Conservation (phyloP, 371 early-diverging fungal species). For the Gilbertella persicaria region DNA sequence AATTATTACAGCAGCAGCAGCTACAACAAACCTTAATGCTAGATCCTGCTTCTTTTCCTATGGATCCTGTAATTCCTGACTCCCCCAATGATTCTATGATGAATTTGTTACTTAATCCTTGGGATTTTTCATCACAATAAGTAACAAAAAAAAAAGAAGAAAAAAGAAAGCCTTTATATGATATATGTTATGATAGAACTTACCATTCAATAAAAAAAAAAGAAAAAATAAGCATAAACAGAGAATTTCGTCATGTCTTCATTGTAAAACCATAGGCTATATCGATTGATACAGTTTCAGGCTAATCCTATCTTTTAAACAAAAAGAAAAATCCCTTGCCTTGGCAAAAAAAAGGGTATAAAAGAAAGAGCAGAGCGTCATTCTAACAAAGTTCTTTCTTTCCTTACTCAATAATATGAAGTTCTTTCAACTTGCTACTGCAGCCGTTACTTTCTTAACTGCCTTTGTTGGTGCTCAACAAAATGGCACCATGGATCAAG, state of each 20-base stretch:
- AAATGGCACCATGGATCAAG: not conserved
- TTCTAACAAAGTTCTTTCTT: not conserved
- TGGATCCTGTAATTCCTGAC: constrained; percentile 40
- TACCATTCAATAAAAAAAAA: not conserved
- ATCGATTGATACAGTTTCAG: not conserved
- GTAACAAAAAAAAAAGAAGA: too few species aligned
- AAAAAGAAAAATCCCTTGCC: too few species aligned
- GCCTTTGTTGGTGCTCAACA: not conserved
- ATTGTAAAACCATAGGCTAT: not conserved
- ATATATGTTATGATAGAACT: too few species aligned
- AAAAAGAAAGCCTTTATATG: not conserved
- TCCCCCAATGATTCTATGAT: constrained; percentile 44
- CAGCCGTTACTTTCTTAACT: not conserved
- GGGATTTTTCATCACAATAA: constrained; percentile 6
- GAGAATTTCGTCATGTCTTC: not conserved
- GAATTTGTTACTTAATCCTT: constrained; percentile 34
- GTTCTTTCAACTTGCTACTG: constrained; percentile 2
- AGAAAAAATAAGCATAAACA: constrained; percentile 3
- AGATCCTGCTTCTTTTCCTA: constrained; percentile 32
- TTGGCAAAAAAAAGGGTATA: not conserved
- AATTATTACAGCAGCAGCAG: constrained; percentile 11
- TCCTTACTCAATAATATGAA: constrained; percentile 5
- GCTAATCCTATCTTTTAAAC: not conserved
- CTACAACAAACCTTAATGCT: constrained; percentile 20
- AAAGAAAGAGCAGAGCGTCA: too few species aligned